Evolutionary conservation across 2,329 filamentous ascomycete species (phyloP).

Genomic region (Myrmaecium sp.): DNA sequence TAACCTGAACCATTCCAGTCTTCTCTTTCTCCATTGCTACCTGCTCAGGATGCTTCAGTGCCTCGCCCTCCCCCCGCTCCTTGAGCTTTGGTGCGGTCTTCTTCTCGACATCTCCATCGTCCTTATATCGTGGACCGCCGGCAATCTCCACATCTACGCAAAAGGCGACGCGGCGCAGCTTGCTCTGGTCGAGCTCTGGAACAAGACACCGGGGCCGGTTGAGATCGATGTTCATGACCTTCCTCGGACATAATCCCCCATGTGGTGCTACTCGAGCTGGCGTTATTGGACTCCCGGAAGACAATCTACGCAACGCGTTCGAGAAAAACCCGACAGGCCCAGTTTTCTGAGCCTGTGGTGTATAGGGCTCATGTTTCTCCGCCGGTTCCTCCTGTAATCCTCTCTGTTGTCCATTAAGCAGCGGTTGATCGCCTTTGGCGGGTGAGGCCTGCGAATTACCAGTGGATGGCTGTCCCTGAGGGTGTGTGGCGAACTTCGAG

Average conservation of each 20-base stretch:
- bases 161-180: slow-evolving; percentile 77
- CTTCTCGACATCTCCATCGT: slow-evolving; percentile 39
- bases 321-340: slow-evolving; percentile 60
- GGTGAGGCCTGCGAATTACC: slow-evolving; percentile 11
- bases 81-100: slow-evolving; percentile 43
- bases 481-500: slow-evolving; percentile 63
- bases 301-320: slow-evolving; percentile 66
- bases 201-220: slow-evolving; percentile 66
- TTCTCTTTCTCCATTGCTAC: slow-evolving; percentile 40
- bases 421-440: slow-evolving; percentile 24
- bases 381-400: slow-evolving; percentile 9
- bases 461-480: slow-evolving; percentile 6
- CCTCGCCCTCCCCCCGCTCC: slow-evolving; percentile 58
- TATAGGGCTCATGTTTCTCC: slow-evolving; percentile 40
- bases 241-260: slow-evolving; percentile 62
- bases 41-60: slow-evolving; percentile 48
- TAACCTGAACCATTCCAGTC: slow-evolving; percentile 16
- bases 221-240: slow-evolving; percentile 69
- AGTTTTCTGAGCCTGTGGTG: slow-evolving; percentile 55
- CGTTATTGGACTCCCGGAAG: slow-evolving; percentile 35
- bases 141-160: slow-evolving; percentile 97
- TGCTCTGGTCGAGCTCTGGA: slow-evolving; percentile 60
- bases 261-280: slow-evolving; percentile 34
- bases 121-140: slow-evolving; percentile 57
- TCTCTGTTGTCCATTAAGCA: slow-evolving; percentile 33